These are phyloP conservation scores for Senna tora DNA, from an alignment of 306 rosid species.

Conservation along the genomic window DNA sequence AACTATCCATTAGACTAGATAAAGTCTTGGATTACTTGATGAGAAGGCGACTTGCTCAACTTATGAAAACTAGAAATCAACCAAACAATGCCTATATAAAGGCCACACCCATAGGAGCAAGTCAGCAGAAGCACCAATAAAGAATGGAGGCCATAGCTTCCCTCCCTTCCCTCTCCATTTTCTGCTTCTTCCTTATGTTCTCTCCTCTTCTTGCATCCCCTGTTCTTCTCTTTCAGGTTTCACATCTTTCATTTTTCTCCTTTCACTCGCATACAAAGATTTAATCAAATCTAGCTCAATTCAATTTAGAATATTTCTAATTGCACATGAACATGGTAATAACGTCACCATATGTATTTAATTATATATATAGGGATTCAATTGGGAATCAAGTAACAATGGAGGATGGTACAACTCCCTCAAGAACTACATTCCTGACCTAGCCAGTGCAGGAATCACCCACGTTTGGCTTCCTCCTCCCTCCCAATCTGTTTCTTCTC, in stretches of 20 bases:
- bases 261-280: background rate
- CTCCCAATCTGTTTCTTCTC: constrained; percentile 56
- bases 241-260: background rate
- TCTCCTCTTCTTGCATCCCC: constrained; percentile 53
- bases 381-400: constrained; percentile 78
- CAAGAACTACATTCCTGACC: constrained; percentile 58
- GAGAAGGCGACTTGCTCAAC: no score
- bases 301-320: background rate
- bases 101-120: constrained; percentile 4
- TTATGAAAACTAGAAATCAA: no score
- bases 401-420: constrained; percentile 78
- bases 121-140: background rate
- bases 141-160: constrained; percentile 43
- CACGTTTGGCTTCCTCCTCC: constrained; percentile 98
- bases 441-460: constrained; percentile 62
- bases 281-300: background rate
- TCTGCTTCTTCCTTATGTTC: constrained; percentile 44
- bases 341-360: no score
- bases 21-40: no score
- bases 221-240: constrained; percentile 70
- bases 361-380: constrained; percentile 81
- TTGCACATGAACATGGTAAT: background rate
- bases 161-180: constrained; percentile 30
- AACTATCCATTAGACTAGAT: no score
- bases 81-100: constrained; percentile 25